Base-by-base conservation (phyloP, 2,329 filamentous ascomycete species). In the Penicillium sclerotigenum region DNA sequence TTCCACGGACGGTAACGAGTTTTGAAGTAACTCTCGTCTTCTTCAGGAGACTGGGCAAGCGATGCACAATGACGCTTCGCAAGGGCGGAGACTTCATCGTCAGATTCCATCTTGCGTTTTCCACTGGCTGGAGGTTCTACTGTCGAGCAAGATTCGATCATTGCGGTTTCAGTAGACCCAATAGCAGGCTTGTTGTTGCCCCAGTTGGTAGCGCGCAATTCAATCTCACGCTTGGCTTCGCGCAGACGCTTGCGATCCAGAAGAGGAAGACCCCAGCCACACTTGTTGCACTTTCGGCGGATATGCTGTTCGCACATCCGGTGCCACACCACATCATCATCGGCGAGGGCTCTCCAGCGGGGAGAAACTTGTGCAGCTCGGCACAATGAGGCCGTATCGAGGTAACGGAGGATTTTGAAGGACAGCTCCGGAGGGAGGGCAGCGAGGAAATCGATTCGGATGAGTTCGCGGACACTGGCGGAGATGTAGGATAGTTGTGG, bases 281-380 rank as follows among this genome's bases (percentile, higher is more conserved):
- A 99, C 71, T 94, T 96, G 57, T 87, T 92, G 73, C 92, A 97
- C 71, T 96, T 96, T 58, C 91, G 82, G 71, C 95, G 90, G 65
- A 97, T 95, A 73, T 96, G 92, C 71, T 97, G 93, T 73, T 96
- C 91, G 71, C 94, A 99, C 92, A 97, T 97, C 61, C 88, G 89
- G 70, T 97, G 90, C 94, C 94, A 99, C 4, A 99, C 93, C 9
- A 96, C 89, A 72, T 99, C 93, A 69, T 97, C 93, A 67, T 97
- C 94, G n/a, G 94, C 93, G 38, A 99, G 79, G 55, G 84, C 84
- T 59, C 90, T 84, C 94, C 94, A 99, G 65, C 87, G 83, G 56
- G 87, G 85, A 71, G 91, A 97, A 53, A 99, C 94, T 73, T 97
- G 92, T 0, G 94, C 91, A 1, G 94, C 93, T 73, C 96, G 96